Conservation (phyloP, 129 eudicot genomes). For the Escallonia rubra region DNA sequence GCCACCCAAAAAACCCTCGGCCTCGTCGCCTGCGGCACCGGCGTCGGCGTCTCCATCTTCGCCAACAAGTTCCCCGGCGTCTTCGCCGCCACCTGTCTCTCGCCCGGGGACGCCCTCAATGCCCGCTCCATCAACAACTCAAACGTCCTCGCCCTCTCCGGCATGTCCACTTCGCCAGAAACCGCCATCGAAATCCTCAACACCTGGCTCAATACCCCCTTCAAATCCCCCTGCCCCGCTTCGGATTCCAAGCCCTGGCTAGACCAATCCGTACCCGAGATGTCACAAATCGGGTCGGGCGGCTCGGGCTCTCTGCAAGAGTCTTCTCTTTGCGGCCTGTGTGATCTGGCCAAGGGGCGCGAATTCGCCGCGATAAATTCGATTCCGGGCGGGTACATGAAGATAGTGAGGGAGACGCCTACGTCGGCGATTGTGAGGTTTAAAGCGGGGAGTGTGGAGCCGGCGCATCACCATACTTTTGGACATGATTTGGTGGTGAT, state of each 20-base stretch:
- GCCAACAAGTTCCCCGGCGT: conserved; percentile 91
- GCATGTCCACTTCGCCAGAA: conserved; percentile 50
- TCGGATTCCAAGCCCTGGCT: conserved; percentile 66
- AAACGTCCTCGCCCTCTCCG: conserved; percentile 81
- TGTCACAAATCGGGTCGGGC: conserved; percentile 49
- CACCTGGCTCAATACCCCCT: conserved; percentile 57
- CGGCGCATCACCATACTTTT: conserved; percentile 73
- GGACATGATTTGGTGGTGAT: conserved; percentile 86
- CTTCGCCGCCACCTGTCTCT: conserved; percentile 80
- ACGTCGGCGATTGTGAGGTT: conserved; percentile 74
- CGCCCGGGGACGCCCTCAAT: conserved; percentile 61
- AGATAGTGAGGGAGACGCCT: conserved; percentile 64
- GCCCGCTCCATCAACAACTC: conserved; percentile 75
- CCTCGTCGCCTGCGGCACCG: conserved; percentile 89
- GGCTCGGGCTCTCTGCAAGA: neutral
- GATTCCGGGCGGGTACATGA: conserved; percentile 81
- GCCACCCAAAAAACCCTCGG: conserved; percentile 53
- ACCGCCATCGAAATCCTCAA: conserved; percentile 51
- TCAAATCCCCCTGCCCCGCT: conserved; percentile 83
- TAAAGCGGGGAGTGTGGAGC: conserved; percentile 74
- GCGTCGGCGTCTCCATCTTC: conserved; percentile 81
- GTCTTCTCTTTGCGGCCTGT: conserved; percentile 24
- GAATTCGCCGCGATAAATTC: conserved; percentile 52
- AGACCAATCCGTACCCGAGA: conserved; percentile 42
- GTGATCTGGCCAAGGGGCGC: conserved; percentile 32